Conservation (phyloP, 2,329 filamentous ascomycete species). For the Colletotrichum sp. region DNA sequence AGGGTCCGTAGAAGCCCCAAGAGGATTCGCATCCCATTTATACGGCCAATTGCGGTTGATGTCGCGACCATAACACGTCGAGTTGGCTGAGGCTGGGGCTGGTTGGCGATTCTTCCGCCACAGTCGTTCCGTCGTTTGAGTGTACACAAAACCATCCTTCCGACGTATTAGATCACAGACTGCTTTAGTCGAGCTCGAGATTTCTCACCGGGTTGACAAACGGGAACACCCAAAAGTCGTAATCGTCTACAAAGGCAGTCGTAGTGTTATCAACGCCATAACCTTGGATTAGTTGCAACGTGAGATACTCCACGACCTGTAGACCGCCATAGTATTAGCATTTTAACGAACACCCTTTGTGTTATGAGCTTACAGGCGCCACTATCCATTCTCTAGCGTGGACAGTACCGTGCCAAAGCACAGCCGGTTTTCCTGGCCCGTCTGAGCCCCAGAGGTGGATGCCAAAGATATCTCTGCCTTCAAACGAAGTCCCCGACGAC, state of each 20-base stretch:
- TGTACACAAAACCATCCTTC: conserved; percentile 46
- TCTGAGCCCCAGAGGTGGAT: conserved; percentile 51
- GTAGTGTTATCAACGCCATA: conserved; percentile 40
- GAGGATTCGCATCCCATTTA: conserved; percentile 45
- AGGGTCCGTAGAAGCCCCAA: conserved; percentile 50
- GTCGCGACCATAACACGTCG: conserved; percentile 51
- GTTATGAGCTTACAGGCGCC: conserved; percentile 46
- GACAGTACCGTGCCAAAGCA: conserved; percentile 56
- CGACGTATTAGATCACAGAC: neutral
- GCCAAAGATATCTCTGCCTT: conserved; percentile 61
- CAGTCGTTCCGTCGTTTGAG: conserved; percentile 47
- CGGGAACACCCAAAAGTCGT: conserved; percentile 60
- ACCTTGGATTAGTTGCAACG: conserved; percentile 45
- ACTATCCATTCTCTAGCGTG: conserved; percentile 61
- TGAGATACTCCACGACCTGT: conserved; percentile 49
- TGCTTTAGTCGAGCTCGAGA: neutral
- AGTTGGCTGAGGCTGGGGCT: conserved; percentile 24
- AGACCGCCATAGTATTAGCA: neutral
- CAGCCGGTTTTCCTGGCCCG: conserved; percentile 47
- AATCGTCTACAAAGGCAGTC: conserved; percentile 52
- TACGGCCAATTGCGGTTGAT: conserved; percentile 60
- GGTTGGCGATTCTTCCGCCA: conserved; percentile 58
- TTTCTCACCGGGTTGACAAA: conserved; percentile 52
- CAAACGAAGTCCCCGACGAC: conserved; percentile 45
- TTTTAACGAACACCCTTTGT: conserved; percentile 31